Evolutionary conservation across 1,139 yeast genomes (phyloP).

Genomic region (Protomyces arabidopsidicola): DNA sequence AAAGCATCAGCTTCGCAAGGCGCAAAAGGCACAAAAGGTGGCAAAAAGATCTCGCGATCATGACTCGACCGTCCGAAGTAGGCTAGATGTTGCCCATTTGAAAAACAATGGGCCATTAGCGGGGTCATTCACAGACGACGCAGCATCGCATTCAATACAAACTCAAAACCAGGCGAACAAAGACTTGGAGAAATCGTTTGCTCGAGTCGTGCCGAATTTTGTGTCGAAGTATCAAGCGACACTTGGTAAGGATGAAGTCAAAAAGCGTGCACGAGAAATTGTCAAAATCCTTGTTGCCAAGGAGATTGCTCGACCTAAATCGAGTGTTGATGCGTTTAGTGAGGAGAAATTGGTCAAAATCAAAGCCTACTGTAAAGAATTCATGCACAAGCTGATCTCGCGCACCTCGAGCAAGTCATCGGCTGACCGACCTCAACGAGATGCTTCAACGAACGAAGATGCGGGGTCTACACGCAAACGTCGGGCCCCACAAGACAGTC

Average conservation of each 20-base stretch:
- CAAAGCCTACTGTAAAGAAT: conserved; percentile 56
- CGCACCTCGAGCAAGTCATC: not conserved
- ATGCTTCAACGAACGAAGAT: no score
- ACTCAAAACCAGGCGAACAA: not conserved
- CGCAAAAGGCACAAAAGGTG: conserved; percentile 10
- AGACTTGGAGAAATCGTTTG: conserved; percentile 46
- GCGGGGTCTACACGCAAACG: no score
- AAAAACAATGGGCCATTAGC: not conserved
- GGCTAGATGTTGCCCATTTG: not conserved
- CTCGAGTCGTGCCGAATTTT: conserved; percentile 72
- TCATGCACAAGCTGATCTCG: conserved; percentile 62
- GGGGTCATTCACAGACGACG: not conserved
- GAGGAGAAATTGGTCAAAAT: conserved; percentile 64
- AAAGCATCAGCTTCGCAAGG: conserved; percentile 26
- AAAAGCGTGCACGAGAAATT: conserved; percentile 68
- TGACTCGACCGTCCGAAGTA: not conserved
- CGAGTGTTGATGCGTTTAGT: conserved; percentile 49
- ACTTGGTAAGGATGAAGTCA: conserved; percentile 68
- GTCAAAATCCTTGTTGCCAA: conserved; percentile 35
- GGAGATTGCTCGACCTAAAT: conserved; percentile 35
- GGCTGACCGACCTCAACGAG: no score
- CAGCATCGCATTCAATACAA: not conserved
- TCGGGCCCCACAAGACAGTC: no score
- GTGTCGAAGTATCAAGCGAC: conserved; percentile 56
- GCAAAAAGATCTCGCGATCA: not conserved